These are phyloP conservation scores for Papilionanthe hybrid DNA, from an alignment of 116 monocot species.

Conservation along the genomic window DNA sequence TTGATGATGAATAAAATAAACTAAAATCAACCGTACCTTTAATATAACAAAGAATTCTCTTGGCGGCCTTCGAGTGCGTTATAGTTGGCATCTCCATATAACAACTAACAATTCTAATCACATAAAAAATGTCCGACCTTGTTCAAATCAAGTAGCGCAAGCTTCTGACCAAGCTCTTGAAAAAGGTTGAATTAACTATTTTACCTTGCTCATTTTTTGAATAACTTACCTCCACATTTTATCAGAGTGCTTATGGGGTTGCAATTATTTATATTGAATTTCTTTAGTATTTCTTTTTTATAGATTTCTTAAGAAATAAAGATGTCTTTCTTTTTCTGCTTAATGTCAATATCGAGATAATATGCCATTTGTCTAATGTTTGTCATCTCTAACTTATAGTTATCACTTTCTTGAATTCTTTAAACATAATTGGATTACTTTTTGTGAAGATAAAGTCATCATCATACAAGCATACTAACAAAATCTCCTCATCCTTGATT, in stretches of 20 bases:
- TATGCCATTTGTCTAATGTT: background rate
- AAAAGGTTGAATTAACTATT: background rate
- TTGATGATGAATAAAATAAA: background rate
- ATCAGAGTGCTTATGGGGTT: background rate
- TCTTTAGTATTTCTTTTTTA: background rate
- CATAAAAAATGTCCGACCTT: background rate
- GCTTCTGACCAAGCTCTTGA: too few relatives aligned
- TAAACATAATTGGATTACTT: background rate
- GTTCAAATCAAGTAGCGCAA: background rate
- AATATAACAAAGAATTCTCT: background rate
- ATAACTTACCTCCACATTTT: background rate
- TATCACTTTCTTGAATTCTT: too few relatives aligned
- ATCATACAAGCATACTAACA: too few relatives aligned
- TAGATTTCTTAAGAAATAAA: background rate
- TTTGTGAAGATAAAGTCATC: too few relatives aligned
- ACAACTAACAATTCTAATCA: background rate
- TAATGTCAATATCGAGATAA: background rate
- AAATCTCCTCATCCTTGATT: too few relatives aligned
- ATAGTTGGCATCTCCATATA: background rate
- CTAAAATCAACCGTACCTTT: background rate
- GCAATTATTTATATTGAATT: background rate
- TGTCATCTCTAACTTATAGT: background rate
- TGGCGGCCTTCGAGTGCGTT: background rate
- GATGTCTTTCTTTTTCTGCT: background rate
- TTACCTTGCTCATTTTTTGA: background rate